Evolutionary conservation across 2,329 filamentous ascomycete species (phyloP).

Genomic region (Fusarium stilboides): DNA sequence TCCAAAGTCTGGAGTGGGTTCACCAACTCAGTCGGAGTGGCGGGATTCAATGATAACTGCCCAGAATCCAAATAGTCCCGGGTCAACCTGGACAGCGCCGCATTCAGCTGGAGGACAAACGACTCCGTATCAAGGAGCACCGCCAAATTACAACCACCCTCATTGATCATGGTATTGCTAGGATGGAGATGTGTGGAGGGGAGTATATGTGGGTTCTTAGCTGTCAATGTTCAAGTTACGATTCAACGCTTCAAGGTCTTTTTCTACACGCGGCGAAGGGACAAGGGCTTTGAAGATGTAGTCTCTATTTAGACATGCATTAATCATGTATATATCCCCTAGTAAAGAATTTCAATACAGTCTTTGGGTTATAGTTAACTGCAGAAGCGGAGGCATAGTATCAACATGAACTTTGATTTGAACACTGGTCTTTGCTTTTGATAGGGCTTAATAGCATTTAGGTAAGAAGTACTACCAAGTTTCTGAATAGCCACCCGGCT

Average conservation of each 20-base stretch:
- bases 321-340: no score
- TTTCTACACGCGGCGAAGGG: not conserved
- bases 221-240: not conserved
- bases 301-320: no score
- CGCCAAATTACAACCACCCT: not conserved
- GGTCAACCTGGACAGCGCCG: conserved; percentile 22
- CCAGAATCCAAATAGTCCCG: conserved; percentile 17
- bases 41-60: conserved; percentile 11
- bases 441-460: no score
- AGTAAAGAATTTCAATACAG: no score
- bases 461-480: no score
- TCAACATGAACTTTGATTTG: no score
- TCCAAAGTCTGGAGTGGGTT: conserved; percentile 6
- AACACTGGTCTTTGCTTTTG: no score
- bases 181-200: no score
- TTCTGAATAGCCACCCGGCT: accelerated
- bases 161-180: not conserved
- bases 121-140: conserved; percentile 7
- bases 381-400: no score
- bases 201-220: not conserved
- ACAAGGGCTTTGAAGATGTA: not conserved
- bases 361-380: no score
- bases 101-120: not conserved
- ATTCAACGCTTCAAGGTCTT: no score
- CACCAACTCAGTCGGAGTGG: conserved; percentile 29